phyloP scores from a whole-genome alignment of 192 early-diverging fungal genomes.

The Entomortierella lignicola region DNA sequence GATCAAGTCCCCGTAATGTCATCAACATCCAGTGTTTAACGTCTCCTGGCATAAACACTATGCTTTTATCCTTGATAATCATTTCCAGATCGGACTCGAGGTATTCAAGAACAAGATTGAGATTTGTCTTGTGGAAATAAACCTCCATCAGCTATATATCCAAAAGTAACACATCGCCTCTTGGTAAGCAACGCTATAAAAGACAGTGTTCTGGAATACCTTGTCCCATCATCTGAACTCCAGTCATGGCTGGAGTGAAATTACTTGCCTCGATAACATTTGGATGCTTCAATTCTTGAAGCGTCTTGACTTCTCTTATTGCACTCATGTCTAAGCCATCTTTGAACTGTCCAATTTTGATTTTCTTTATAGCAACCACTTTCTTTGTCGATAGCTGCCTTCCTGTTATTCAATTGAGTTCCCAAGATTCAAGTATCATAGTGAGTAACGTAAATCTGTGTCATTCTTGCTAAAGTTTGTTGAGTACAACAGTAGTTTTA shows the following conservation, averaged over 20 bases:
- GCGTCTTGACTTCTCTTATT: slow-evolving; percentile 92
- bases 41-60: slow-evolving; percentile 91
- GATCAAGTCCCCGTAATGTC: slow-evolving; percentile 92
- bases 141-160: slow-evolving; percentile 85
- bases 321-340: slow-evolving; percentile 97
- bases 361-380: slow-evolving; percentile 96
- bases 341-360: slow-evolving; percentile 92
- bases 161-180: background rate
- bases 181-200: background rate
- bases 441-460: too few species aligned
- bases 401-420: slow-evolving; percentile 60
- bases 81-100: slow-evolving; percentile 95
- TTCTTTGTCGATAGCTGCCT: slow-evolving; percentile 68
- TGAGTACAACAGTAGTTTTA: slow-evolving; percentile 21
- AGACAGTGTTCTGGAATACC: too few species aligned
- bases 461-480: too few species aligned
- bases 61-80: slow-evolving; percentile 93
- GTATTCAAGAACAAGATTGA: slow-evolving; percentile 95
- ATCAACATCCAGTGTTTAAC: slow-evolving; percentile 99
- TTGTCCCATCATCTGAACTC: too few species aligned
- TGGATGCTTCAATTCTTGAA: slow-evolving; percentile 93
- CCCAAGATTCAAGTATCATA: too few species aligned
- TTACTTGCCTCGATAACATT: slow-evolving; percentile 87
- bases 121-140: slow-evolving; percentile 89
- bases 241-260: too few species aligned